Base-by-base conservation (phyloP, 352 stramenopile genomes). In the Phytopythium sindhum region DNA sequence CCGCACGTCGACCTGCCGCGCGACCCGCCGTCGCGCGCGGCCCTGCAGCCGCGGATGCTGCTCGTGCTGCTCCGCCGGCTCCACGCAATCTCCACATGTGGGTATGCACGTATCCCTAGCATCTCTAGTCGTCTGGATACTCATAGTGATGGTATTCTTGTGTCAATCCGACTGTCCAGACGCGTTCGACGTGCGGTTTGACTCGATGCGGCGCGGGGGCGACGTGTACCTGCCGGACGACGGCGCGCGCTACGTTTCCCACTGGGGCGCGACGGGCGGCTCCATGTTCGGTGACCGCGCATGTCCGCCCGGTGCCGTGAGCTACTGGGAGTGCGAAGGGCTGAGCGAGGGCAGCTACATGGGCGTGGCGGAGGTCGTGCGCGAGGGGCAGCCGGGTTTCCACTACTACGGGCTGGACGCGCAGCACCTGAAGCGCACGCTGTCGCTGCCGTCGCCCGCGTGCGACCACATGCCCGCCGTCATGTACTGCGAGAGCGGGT, bases 381-480 rank as follows among this genome's bases (percentile, higher is more conserved):
- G 57, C 4, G 70, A 66, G 29, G 70, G 68, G 17, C 64, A 81
- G 50, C 52, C 64, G 54, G 73, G 75, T 17, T 81, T 78, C 47
- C 60, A 58, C 14, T 76, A 76, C 55, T 74, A 80, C 53, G 81
- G 80, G 5, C 69, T 78, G 31, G 39, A 74, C 21, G 77, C 79
- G 19, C 61, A 77, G 14, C 74, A 82, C 29, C 68, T 81, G 1
- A 68, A 75, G 24, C 67, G 78, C 35, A 69, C 80, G 35, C 60
- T 88, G 37, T 84, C 75, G 28, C 66, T 85, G 28, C 73, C 80
- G 5, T 76, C 75, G 26, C 74, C 78, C 0, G 80, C 79, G 29
- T 91, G 78, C 61, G 78, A 91, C 52, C 66, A 84, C 66, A 84
- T 91, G 60, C 77, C 82, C 4, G 82, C 80, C n/a, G 75, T 91